These are phyloP conservation scores for Yarrowia sp. DNA, from an alignment of 805 yeast species.

Conservation along the genomic window DNA sequence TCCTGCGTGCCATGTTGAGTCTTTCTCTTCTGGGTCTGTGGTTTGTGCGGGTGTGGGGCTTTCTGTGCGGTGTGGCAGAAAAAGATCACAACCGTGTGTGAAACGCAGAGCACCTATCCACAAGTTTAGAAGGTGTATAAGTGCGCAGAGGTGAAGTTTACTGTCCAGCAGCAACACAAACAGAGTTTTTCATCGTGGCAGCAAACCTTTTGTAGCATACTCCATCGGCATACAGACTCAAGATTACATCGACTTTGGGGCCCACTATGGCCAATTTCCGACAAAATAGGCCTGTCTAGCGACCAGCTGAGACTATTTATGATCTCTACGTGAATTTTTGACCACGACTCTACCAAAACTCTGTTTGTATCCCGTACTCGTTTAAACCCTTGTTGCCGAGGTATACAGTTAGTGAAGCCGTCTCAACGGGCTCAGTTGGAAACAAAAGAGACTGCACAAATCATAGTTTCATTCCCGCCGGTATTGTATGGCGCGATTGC, in stretches of 20 bases:
- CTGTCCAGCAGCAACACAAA: background rate
- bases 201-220: background rate
- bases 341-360: background rate
- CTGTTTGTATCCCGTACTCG: background rate
- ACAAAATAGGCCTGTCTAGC: too few species aligned
- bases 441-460: too few species aligned
- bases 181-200: constrained; percentile 11
- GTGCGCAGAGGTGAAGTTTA: background rate
- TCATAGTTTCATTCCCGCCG: too few species aligned
- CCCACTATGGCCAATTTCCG: too few species aligned
- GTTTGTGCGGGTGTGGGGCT: background rate
- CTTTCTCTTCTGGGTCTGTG: background rate
- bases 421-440: background rate
- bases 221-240: background rate
- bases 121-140: constrained; percentile 12
- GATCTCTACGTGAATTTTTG: too few species aligned
- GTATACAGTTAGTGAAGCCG: background rate
- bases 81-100: constrained; percentile 7
- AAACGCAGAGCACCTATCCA: constrained; percentile 7
- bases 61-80: background rate
- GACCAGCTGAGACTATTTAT: too few species aligned
- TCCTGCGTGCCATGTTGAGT: constrained; percentile 41
- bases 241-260: background rate
- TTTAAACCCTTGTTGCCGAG: background rate
- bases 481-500: background rate